A percentile compares a stretch with the other conserved stretches of the same genome.
Conservation (phyloP, 2,329 filamentous ascomycete genomes). For the Pseudogymnoascus sp. region DNA sequence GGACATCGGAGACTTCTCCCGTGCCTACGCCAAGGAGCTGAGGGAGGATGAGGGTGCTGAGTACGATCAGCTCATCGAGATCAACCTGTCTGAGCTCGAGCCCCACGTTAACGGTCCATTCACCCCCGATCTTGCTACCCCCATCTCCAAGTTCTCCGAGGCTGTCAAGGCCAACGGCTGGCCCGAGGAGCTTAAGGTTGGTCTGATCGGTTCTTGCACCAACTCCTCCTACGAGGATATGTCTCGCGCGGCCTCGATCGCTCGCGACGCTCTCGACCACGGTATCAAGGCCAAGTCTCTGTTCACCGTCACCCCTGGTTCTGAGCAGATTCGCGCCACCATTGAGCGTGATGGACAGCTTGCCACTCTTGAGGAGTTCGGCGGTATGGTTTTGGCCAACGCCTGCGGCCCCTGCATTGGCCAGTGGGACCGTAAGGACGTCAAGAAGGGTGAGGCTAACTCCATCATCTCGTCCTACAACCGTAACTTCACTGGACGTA, state of each 20-base stretch:
- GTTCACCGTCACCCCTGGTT: slow-evolving; percentile 93
- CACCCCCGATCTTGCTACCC: slow-evolving; percentile 94
- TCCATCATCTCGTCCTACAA: slow-evolving; percentile 99
- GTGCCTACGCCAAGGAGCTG: slow-evolving; percentile 76
- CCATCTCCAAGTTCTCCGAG: slow-evolving; percentile 94
- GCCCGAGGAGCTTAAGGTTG: slow-evolving; percentile 94
- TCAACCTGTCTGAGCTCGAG: slow-evolving; percentile 91
- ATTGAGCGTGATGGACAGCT: slow-evolving; percentile 84
- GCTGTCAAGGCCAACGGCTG: slow-evolving; percentile 90
- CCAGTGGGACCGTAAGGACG: slow-evolving; percentile 90
- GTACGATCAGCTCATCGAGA: slow-evolving; percentile 93
- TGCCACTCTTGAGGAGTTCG: slow-evolving; percentile 91
- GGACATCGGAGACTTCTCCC: slow-evolving; percentile 84
- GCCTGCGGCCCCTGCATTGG: slow-evolving; percentile 90
- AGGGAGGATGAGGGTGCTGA: slow-evolving; percentile 81
- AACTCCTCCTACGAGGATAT: slow-evolving; percentile 86
- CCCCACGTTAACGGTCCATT: slow-evolving; percentile 98
- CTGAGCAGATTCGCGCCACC: slow-evolving; percentile 92
- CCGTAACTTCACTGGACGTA: slow-evolving; percentile 98
- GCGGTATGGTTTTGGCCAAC: slow-evolving; percentile 89
- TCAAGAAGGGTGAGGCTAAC: slow-evolving; percentile 92
- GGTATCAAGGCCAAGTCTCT: slow-evolving; percentile 88
- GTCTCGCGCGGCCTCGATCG: slow-evolving; percentile 86
- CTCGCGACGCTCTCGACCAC: slow-evolving; percentile 80
- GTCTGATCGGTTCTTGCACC: slow-evolving; percentile 96